A percentile compares a stretch with the other conserved stretches of the same genome.
These are phyloP conservation scores for Cynara cardunculus DNA, from an alignment of 129 eudicot species.

Conservation along the genomic window DNA sequence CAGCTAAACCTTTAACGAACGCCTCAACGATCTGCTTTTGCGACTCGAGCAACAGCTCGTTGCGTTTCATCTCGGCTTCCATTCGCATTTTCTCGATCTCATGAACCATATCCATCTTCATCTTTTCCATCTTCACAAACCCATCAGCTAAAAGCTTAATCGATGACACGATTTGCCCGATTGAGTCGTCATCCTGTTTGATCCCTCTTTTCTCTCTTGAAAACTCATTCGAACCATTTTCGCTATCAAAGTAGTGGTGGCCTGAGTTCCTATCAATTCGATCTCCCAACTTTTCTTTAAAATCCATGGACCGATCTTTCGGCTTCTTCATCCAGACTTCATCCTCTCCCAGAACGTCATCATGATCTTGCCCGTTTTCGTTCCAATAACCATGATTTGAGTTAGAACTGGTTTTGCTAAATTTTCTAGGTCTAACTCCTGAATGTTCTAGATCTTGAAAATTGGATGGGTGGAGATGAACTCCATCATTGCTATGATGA, in stretches of 20 bases:
- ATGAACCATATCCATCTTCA: conserved; percentile 93
- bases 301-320: conserved; percentile 28
- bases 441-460: conserved; percentile 24
- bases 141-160: conserved; percentile 75
- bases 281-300: conserved; percentile 24
- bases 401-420: conserved; percentile 25
- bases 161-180: conserved; percentile 59
- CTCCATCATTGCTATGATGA: conserved; percentile 7
- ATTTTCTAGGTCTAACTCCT: conserved; percentile 31
- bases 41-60: conserved; percentile 64
- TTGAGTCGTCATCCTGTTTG: conserved; percentile 38
- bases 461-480: background rate
- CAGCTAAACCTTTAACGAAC: conserved; percentile 58
- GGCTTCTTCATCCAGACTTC: conserved; percentile 42
- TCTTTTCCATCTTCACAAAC: conserved; percentile 79
- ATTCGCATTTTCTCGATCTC: conserved; percentile 72
- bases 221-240: conserved; percentile 1
- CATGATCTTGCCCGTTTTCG: conserved; percentile 13
- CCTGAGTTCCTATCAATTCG: conserved; percentile 19
- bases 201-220: conserved; percentile 29
- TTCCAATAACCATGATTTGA: conserved; percentile 29
- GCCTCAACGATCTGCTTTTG: conserved; percentile 80
- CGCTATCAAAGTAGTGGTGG: background rate
- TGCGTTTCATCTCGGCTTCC: conserved; percentile 86
- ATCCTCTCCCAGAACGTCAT: conserved; percentile 16